Evolutionary conservation across 2,329 filamentous ascomycete genomes (phyloP), one percentile per base, ranked within the genome.

Genomic region (Aspergillus luchuensis): DNA sequence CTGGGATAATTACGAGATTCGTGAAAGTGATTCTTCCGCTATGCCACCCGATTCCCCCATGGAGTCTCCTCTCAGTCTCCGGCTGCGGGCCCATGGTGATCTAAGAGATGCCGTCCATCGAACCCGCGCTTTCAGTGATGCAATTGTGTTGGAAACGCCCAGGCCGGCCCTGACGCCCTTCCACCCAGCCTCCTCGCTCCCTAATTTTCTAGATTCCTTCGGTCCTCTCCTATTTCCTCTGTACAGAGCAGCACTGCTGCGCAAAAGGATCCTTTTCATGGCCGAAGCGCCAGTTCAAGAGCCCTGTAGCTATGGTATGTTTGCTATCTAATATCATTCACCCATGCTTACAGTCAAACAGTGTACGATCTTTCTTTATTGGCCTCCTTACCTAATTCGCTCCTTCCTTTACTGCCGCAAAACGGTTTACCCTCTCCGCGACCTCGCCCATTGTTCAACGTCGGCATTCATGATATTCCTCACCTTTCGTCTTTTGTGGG

Each of bases 281-380:
- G 89, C 90, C 17, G 88, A 93, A 74, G 89, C 93, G 10, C 95
- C 95, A 0, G 92, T 99, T 21, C 89, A 93, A 73, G 82, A 87
- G 69, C 85, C 87, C 57, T 98, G 94, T 79, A 91, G 97, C 76
- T 96, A 93, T 82, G 92, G 93, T 97, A 81, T 41, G 78, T 21
- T 30, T 8, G 48, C 51, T 47, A 39, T 17, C 47, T 11, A 38
- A n/a, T 21, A 43, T 48, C 17, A 56, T 71, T 50, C 65, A n/a
- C 53, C 49, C 6, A 58, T 71, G 55, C 76, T 69, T 59, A 69
- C 64, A 23, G 39, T 30, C 63, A 38, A 13, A 10, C 64, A 94
- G 95, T 98, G 63, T 99, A 98, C 78, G 88, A 95, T 74, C 85
- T 98, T 55, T 97, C 94, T n/a, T 85, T 98, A 57, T 82, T 99